Evolutionary conservation across 495 filamentous ascomycete genomes (phyloP).

Genomic region (Evansstolkia leycettana): DNA sequence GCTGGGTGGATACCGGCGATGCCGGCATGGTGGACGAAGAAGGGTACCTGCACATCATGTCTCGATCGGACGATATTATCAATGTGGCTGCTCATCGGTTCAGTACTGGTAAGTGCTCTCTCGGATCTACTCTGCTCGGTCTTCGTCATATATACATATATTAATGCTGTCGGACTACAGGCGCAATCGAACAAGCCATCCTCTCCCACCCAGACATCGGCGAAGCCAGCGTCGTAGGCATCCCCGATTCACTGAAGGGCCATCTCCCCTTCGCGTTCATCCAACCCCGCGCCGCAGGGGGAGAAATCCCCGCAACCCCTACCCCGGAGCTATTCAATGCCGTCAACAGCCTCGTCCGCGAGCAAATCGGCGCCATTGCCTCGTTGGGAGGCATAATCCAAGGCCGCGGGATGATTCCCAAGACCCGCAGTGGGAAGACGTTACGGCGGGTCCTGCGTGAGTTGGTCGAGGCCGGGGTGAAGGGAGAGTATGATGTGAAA

Average conservation of each 20-base stretch:
- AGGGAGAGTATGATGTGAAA: constrained; percentile 36
- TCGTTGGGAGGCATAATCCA: constrained; percentile 73
- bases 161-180: too few species aligned
- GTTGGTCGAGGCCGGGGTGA: constrained; percentile 52
- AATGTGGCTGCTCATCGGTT: constrained; percentile 92
- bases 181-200: constrained; percentile 81
- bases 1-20: constrained; percentile 85
- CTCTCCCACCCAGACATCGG: constrained; percentile 63
- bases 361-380: constrained; percentile 80
- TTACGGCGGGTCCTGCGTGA: constrained; percentile 68
- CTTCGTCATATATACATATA: too few species aligned
- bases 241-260: constrained; percentile 78
- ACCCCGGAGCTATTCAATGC: constrained; percentile 41
- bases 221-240: constrained; percentile 74
- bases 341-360: constrained; percentile 55
- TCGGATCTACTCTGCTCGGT: too few species aligned
- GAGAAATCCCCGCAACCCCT: constrained; percentile 26
- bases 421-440: constrained; percentile 82
- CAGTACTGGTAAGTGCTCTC: constrained; percentile 50
- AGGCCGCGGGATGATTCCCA: constrained; percentile 81
- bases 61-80: constrained; percentile 81
- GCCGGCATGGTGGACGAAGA: constrained; percentile 73
- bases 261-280: constrained; percentile 87
- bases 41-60: constrained; percentile 80
- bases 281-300: constrained; percentile 34